Base-by-base conservation (phyloP, 306 rosid genomes). In the Dalbergia cultrata region DNA sequence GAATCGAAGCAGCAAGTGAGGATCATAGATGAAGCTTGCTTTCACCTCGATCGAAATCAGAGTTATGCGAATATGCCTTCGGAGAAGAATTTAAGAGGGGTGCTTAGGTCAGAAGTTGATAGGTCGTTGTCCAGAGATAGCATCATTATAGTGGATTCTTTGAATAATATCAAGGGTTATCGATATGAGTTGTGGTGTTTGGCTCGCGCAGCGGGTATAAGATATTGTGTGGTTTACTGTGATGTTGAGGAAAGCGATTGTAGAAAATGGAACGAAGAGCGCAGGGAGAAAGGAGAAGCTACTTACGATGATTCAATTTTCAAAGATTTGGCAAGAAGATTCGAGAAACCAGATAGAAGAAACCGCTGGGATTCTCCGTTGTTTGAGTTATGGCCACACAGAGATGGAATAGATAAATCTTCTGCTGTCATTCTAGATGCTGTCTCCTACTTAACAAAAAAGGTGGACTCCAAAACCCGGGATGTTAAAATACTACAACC, bases 311-410 rank as follows among this genome's bases (percentile, higher is more conserved):
- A 89, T 82, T 72, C 80, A 16, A 90, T 95, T 33, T 91, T 95
- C 73, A 97, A 91, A 34, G 98, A 95, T 87, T 86, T 93, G 89
- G 78, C 84, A 1, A 84, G 97, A 72, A 89, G 99, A 86, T 91
- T 95, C 53, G 99, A 95, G 91, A 89, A 76, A 79, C 99, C 97
- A 0, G 94, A 93, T 31, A 81, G 94, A 49, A 93, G 91, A 80
- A 95, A 95, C 82, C 78, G 99, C 58, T 95, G 99, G 99, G 99
- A 95, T 84, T 91, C 97, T 4, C 97, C 97, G 35, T 64, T 95
- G 90, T 95, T 88, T 52, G 99, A 93, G 90, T 65, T 95, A 59
- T 90, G 89, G 89, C 92, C 98, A 18, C 86, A 87, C 41, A 91
- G 82, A 84, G 90, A 90, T 72, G 96, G 79, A 45, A 85, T 82